These are phyloP conservation scores for Trichosporon ovoides DNA, from an alignment of 1,284 basidiomycete species.

Conservation along the genomic window DNA sequence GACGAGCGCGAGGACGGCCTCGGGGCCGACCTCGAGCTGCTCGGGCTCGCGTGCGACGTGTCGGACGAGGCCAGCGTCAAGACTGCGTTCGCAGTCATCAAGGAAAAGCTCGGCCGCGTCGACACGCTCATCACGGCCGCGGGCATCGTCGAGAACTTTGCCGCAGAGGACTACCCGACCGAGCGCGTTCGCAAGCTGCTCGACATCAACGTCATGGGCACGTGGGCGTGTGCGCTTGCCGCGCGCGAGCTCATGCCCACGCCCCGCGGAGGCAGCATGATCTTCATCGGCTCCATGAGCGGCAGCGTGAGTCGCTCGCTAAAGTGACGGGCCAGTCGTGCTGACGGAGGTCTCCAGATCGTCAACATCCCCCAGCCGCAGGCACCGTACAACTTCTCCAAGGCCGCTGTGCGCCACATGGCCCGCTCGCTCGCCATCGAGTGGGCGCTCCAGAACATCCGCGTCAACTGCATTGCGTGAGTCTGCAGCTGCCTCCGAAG, in stretches of 20 bases:
- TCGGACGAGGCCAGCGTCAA: slow-evolving; percentile 74
- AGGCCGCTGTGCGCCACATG: slow-evolving; percentile 52
- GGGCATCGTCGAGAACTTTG: slow-evolving; percentile 87
- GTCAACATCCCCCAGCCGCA: slow-evolving; percentile 84
- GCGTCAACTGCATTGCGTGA: slow-evolving; percentile 51
- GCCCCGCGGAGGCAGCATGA: slow-evolving; percentile 67
- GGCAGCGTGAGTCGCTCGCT: slow-evolving; percentile 73
- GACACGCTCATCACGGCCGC: slow-evolving; percentile 73
- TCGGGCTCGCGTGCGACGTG: slow-evolving; percentile 83
- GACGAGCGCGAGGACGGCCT: slow-evolving; percentile 52
- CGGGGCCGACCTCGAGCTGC: slow-evolving; percentile 61
- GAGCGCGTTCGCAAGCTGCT: slow-evolving; percentile 75
- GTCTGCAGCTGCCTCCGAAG: no score
- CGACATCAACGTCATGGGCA: slow-evolving; percentile 81
- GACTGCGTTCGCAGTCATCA: slow-evolving; percentile 62
- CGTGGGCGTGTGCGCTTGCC: slow-evolving; percentile 88
- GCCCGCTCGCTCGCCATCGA: slow-evolving; percentile 55
- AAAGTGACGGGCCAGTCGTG: no score
- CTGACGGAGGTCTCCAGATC: slow-evolving; percentile 59
- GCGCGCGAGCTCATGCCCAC: slow-evolving; percentile 64
- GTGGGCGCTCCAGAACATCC: slow-evolving; percentile 53
- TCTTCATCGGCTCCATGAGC: slow-evolving; percentile 86
- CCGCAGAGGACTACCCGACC: slow-evolving; percentile 83
- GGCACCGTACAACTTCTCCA: slow-evolving; percentile 95
- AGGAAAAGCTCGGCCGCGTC: slow-evolving; percentile 62